Base-by-base conservation (phyloP, 2,329 filamentous ascomycete genomes). In the Talaromyces amestolkiae region DNA sequence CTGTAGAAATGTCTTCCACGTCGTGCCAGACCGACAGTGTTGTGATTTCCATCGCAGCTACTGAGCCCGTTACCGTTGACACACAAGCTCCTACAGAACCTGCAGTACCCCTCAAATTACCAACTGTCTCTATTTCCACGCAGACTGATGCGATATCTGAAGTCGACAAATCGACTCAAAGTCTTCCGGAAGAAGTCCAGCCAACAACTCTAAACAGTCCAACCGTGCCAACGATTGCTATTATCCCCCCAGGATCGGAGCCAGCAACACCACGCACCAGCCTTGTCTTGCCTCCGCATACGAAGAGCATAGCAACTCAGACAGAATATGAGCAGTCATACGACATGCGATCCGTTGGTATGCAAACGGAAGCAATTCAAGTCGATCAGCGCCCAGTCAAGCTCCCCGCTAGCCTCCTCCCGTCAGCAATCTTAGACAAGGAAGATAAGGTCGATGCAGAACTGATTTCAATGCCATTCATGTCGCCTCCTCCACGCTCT, bases 341-440 rank as follows among this genome's bases (percentile, higher is more conserved):
- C 31, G 76, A 80, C 19, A 81, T 82, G 69, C 81, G 79, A 47
- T 89, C 84, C 64, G 83, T 79, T 54, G 87, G 85, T 2, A 84
- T 93, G 65, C 95, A 99, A 80, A 99, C 95, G 0, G 93, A 98
- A 70, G 91, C 92, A 66, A 97, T 98, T 65, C 87, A 91, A 64
- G 86, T 96, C 6, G 93, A 96, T 73, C 87, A 87, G 79, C 87
- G 93, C 67, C 81, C 92, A 53, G 86, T 90, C 67, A 89, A 88
- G 69, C 82, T 97, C 31, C 92, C 92, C 15, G 81, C 87, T 1
- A 91, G 95, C 73, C 83, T 97, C 39, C 87, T 93, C 64, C 92
- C 93, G 0, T 94, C 91, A 0, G 84, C 89, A 19, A 90, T 96
- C 67, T 80, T 80, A n/a, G 85, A 84, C 61, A 78, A 82, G 65